These are phyloP conservation scores for Barnettozyma sucrosica DNA, from an alignment of 805 yeast species.

Conservation along the genomic window DNA sequence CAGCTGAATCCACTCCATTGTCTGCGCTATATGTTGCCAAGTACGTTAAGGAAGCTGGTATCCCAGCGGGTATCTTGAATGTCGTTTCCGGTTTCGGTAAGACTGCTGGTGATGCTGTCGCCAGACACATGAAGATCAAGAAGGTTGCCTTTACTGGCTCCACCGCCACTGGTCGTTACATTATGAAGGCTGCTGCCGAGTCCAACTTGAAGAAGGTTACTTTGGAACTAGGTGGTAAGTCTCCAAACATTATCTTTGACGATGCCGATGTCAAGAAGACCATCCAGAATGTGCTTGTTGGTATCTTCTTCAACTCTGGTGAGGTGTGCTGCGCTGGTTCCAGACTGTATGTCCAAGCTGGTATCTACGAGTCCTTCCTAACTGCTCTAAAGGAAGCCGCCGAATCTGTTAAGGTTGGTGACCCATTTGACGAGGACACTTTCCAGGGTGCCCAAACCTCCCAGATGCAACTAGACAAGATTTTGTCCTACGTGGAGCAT, in stretches of 20 bases:
- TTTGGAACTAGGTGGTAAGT: conserved; percentile 14
- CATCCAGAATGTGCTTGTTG: conserved; percentile 10
- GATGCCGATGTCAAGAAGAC: conserved; percentile 14
- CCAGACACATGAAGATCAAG: conserved; percentile 12
- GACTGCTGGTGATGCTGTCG: conserved; percentile 15
- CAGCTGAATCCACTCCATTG: conserved; percentile 14
- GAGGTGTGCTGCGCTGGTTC: conserved; percentile 15
- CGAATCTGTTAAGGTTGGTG: conserved; percentile 12
- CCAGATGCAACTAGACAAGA: conserved; percentile 10
- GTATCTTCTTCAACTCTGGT: conserved; percentile 14
- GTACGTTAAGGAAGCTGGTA: conserved; percentile 12
- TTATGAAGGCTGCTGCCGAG: conserved; percentile 14
- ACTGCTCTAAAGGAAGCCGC: conserved; percentile 10
- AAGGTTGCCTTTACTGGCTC: conserved; percentile 15
- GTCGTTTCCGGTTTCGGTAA: conserved; percentile 14
- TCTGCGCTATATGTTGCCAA: conserved; percentile 12
- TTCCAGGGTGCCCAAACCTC: conserved; percentile 16
- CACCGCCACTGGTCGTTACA: conserved; percentile 13
- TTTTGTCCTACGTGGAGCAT: conserved; percentile 9
- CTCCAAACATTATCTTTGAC: conserved; percentile 13
- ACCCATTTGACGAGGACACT: conserved; percentile 12
- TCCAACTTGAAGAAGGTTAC: conserved; percentile 14
- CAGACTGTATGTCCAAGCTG: conserved; percentile 13
- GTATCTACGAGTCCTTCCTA: conserved; percentile 8
- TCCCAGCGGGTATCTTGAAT: conserved; percentile 13